Evolutionary conservation across 2,329 filamentous ascomycete species (phyloP).

Genomic region (Stachybotrys elegans): DNA sequence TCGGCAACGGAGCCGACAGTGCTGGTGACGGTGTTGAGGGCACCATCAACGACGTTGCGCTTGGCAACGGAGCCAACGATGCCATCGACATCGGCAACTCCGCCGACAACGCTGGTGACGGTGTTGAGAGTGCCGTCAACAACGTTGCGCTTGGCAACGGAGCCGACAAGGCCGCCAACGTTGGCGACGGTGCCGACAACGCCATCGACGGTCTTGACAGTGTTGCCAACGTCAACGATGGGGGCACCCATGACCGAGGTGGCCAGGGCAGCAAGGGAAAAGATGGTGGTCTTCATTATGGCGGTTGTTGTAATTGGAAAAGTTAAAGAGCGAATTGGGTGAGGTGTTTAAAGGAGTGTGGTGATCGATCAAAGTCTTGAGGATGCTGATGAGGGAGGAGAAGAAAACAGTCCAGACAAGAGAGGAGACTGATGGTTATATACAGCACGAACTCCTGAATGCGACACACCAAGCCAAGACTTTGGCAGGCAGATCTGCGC

Average conservation of each 20-base stretch:
- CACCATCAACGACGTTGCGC: background rate
- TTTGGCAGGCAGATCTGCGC: too few relatives aligned
- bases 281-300: slow-evolving; percentile 20
- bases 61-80: slow-evolving; percentile 2
- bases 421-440: too few relatives aligned
- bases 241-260: slow-evolving; percentile 15
- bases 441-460: too few relatives aligned
- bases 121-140: background rate
- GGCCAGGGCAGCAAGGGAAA: slow-evolving; percentile 17
- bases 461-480: too few relatives aligned
- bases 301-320: background rate
- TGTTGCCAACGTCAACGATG: slow-evolving; percentile 1
- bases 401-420: too few relatives aligned
- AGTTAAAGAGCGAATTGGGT: too few relatives aligned
- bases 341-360: too few relatives aligned
- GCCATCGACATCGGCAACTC: slow-evolving; percentile 4
- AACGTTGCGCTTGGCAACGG: background rate
- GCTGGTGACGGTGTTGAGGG: slow-evolving; percentile 1
- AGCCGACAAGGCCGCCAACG: slow-evolving; percentile 5
- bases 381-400: too few relatives aligned
- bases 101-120: slow-evolving; percentile 2
- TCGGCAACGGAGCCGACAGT: slow-evolving; percentile 2
- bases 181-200: slow-evolving; percentile 2
- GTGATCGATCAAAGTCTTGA: too few relatives aligned
- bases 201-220: slow-evolving; percentile 1